Evolutionary conservation across 176 grass and related monocot genomes (phyloP).

Genomic region (Oryza nivara): DNA sequence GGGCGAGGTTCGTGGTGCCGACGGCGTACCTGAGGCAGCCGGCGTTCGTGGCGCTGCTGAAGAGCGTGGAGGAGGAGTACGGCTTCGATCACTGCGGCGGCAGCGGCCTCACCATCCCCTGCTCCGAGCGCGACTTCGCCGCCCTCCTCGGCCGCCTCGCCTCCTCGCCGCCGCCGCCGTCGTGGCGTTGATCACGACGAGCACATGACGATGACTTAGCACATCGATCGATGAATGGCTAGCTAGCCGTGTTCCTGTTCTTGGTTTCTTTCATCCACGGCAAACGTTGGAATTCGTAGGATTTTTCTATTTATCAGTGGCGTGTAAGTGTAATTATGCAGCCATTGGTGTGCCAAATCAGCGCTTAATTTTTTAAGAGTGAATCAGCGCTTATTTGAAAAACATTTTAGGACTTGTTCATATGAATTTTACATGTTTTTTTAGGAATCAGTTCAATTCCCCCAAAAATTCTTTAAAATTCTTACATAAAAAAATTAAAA

Average conservation of each 20-base stretch:
- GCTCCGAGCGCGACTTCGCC: constrained; percentile 48
- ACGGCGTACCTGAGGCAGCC: constrained; percentile 54
- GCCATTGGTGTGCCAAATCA: neutral
- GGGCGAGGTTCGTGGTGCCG: constrained; percentile 55
- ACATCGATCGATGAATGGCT: too few relatives aligned
- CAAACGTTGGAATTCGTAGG: neutral
- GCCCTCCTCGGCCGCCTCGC: constrained; percentile 31
- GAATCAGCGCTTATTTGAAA: neutral
- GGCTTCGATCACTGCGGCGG: constrained; percentile 55
- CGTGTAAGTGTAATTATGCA: neutral
- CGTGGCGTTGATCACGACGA: neutral
- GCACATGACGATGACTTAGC: neutral
- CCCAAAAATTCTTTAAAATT: too few relatives aligned
- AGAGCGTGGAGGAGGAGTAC: constrained; percentile 61
- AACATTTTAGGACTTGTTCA: neutral
- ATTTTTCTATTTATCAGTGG: neutral
- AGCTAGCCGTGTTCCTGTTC: too few relatives aligned
- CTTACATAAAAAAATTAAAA: too few relatives aligned
- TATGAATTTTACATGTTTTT: too few relatives aligned
- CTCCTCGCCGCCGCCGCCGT: neutral
- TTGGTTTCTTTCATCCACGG: neutral
- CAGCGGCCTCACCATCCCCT: constrained; percentile 42
- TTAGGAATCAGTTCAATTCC: too few relatives aligned
- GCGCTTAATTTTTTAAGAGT: too few relatives aligned
- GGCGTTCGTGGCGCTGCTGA: constrained; percentile 57